Base-by-base conservation (phyloP, 331 rosid species). In the Telfairia occidentalis region DNA sequence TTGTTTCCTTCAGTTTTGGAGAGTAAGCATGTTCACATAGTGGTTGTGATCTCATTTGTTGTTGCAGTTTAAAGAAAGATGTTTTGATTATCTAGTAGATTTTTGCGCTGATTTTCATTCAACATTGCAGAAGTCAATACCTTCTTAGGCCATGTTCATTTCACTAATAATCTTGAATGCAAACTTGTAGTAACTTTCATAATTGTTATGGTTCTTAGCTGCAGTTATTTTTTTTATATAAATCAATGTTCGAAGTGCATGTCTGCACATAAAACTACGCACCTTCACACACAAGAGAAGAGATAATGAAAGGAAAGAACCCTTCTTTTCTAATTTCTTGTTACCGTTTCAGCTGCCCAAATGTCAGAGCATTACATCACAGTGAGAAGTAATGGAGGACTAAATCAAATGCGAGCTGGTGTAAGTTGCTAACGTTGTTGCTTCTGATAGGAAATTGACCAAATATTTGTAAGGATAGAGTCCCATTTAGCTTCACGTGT, bases 321-420 rank as follows among this genome's bases (percentile, higher is more conserved):
- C 45, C 15, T 42, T 32, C 19, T 50, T 64, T 15, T 28, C 74
- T 75, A 45, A 60, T 46, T 76, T 73, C 38, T 49, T 75, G 58
- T 78, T 80, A 61, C 53, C 55, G 9, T 77, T 34, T 74, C 86
- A 92, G 98, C 91, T 86, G 81, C 87, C 71, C 86, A 59, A 74
- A 83, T 38, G 50, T 85, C 80, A 74, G 89, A 86, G n/a, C 96
- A 59, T 79, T 92, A 90, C 84, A 74, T 92, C 43, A 83, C 96
- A 38, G 98, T 92, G 77, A 89, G 81, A 83, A 86, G 96, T 84
- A 92, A 92, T 55, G 98, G 98, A 32, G 98, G 98, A 82, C 81
- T 92, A 34, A 92, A 92, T 83, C 98, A 92, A 83, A 92, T 92
- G 98, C 96, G 98, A 65, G 90, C 96, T 71, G 98, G 98, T 75